Evolutionary conservation across 768 basidiomycete genomes (phyloP).

Genomic region (Naganishia vaughanmartiniae): DNA sequence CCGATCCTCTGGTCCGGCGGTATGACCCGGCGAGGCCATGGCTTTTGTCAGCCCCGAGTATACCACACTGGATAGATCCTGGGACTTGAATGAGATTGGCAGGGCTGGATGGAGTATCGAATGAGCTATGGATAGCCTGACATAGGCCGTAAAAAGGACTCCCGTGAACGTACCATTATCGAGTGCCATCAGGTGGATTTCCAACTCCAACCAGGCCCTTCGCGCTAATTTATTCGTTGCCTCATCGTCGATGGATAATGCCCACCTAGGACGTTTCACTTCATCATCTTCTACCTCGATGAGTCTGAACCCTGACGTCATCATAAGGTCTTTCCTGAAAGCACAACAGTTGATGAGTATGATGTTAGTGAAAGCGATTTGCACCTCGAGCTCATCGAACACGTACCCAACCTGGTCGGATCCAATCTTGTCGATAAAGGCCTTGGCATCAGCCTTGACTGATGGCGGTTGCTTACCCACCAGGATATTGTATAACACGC

Average conservation of each 20-base stretch:
- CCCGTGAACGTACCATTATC: not conserved
- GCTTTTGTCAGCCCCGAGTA: not conserved
- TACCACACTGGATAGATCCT: not conserved
- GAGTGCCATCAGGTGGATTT: not conserved
- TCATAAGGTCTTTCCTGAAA: constrained; percentile 16
- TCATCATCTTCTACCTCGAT: constrained; percentile 19
- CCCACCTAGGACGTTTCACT: not conserved
- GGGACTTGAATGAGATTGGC: not conserved
- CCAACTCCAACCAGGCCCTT: constrained; percentile 22
- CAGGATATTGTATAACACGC: constrained; percentile 4
- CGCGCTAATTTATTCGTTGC: not conserved
- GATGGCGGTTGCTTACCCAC: not conserved
- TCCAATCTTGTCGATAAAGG: constrained; percentile 13
- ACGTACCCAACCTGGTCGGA: constrained; percentile 21
- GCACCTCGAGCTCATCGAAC: not conserved
- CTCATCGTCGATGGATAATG: constrained; percentile 2
- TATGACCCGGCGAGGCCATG: too few species aligned
- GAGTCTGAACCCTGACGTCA: not conserved
- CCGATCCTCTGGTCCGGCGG: constrained; percentile 3
- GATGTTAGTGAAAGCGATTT: not conserved
- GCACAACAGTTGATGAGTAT: too few species aligned
- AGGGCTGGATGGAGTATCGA: not conserved
- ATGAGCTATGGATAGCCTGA: too few species aligned
- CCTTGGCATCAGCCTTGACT: constrained; percentile 13
- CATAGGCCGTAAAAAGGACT: not conserved